Percentiles rank a stretch among this genome's conserved stretches.
Conservation (phyloP, 306 rosid genomes). For the Dryas octopetala region DNA sequence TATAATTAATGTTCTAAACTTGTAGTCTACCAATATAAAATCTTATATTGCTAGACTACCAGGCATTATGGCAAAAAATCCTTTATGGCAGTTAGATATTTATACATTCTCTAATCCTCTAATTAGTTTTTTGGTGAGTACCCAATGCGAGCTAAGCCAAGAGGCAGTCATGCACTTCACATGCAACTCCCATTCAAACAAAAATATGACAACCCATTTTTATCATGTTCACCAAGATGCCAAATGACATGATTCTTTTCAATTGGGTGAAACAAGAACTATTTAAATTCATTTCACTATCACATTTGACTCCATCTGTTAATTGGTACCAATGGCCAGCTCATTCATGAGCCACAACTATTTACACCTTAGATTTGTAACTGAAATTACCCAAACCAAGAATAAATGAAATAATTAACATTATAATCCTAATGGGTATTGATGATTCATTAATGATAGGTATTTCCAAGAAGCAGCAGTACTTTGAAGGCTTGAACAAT, state of each 20-base stretch:
- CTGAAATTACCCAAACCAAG: not conserved
- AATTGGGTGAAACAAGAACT: not conserved
- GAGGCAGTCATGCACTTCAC: slow-evolving; percentile 8
- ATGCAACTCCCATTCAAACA: not conserved
- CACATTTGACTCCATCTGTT: not conserved
- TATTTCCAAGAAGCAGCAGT: not conserved
- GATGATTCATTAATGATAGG: not conserved
- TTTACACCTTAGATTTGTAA: not conserved
- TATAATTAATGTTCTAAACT: too few relatives aligned
- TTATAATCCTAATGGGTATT: not conserved
- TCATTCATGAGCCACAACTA: not conserved
- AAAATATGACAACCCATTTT: slow-evolving; percentile 3
- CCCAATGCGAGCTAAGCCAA: not conserved
- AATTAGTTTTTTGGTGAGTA: not conserved
- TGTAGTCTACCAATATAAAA: too few relatives aligned
- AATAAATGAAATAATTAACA: not conserved
- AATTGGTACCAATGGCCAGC: not conserved
- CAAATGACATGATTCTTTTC: not conserved
- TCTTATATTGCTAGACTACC: too few relatives aligned
- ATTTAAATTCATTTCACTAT: not conserved
- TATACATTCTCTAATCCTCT: not conserved
- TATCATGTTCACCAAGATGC: not conserved
- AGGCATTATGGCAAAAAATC: too few relatives aligned
- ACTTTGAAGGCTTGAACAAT: not conserved
- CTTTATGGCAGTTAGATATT: too few relatives aligned